Conservation (phyloP, 192 early-diverging fungal species). For the Entomortierella chlamydospora region DNA sequence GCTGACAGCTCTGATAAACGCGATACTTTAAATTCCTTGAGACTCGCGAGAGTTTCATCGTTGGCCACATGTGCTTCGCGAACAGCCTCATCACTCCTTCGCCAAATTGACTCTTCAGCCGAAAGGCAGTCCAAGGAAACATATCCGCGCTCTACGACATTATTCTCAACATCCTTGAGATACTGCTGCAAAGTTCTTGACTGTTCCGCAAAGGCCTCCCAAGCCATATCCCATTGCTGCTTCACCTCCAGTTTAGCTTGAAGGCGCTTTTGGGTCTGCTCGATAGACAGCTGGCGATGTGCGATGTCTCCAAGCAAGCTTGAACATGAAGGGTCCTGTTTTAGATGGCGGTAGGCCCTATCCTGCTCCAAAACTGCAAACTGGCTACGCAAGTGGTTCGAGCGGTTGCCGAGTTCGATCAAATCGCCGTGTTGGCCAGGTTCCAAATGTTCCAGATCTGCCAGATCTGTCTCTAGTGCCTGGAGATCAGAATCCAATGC, state of each 20-base stretch:
- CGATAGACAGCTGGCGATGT: constrained; percentile 19
- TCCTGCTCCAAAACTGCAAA: constrained; percentile 37
- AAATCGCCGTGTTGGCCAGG: constrained; percentile 23
- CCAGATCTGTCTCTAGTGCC: constrained; percentile 10
- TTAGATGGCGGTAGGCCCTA: constrained; percentile 12
- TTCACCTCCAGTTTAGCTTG: constrained; percentile 32
- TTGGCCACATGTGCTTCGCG: constrained; percentile 19
- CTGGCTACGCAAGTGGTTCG: constrained; percentile 22
- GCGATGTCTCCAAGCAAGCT: constrained; percentile 22
- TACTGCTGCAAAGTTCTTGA: constrained; percentile 23
- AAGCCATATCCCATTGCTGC: constrained; percentile 45
- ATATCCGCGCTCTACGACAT: constrained; percentile 11
- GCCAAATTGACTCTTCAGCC: constrained; percentile 19
- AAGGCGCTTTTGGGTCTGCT: constrained; percentile 23
- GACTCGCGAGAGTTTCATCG: constrained; percentile 10
- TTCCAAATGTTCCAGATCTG: constrained; percentile 27
- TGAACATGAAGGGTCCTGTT: constrained; percentile 29
- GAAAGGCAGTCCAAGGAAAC: constrained; percentile 10
- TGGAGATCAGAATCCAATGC: constrained; percentile 12
- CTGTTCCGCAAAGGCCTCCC: constrained; percentile 26
- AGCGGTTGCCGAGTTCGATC: constrained; percentile 5
- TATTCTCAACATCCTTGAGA: constrained; percentile 14
- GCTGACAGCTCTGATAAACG: constrained; percentile 14
- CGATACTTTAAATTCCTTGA: constrained; percentile 23
- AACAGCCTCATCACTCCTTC: constrained; percentile 3